Evolutionary conservation across 129 eudicot genomes (phyloP).

Genomic region (Daucus carota): DH1_v3.0 NC_030384.2:6332501-6333000

Average conservation of each 20-base stretch:
- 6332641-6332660: too few species aligned
- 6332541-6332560: neutral
- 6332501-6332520: neutral
- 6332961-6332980: neutral
- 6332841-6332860: slow-evolving; percentile 1
- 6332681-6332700: slow-evolving; percentile 12
- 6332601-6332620: too few species aligned
- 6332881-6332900: too few species aligned
- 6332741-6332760: slow-evolving; percentile 1
- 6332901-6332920: neutral
- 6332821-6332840: neutral
- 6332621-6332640: too few species aligned
- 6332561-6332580: slow-evolving; percentile 11
- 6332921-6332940: neutral
- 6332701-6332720: neutral
- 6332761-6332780: slow-evolving; percentile 11
- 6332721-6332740: slow-evolving; percentile 2
- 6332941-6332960: neutral
- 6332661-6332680: neutral
- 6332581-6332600: too few species aligned
- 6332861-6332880: slow-evolving; percentile 15
- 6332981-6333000: slow-evolving; percentile 14
- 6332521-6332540: slow-evolving; percentile 2
- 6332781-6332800: slow-evolving; percentile 5
- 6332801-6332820: slow-evolving; percentile 11